phyloP scores from a whole-genome alignment of 1,139 yeast genomes.

The Kazachstania sp. region DNA sequence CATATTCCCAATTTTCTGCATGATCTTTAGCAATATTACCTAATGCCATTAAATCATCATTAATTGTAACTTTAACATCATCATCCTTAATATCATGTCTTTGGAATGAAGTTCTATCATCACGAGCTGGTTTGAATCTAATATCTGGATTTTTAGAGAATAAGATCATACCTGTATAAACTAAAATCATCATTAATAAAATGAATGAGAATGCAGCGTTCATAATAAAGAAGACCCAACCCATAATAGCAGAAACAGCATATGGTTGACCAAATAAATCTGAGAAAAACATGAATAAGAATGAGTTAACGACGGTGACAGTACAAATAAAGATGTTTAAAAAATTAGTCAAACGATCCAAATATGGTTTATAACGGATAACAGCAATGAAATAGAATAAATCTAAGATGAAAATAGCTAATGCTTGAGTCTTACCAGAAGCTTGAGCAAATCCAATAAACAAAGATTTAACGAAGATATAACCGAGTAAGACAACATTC shows the following conservation, averaged over 20 bases:
- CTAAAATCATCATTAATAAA: constrained; percentile 52
- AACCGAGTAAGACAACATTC: constrained; percentile 49
- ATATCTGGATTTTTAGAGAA: constrained; percentile 74
- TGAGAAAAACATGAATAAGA: constrained; percentile 65
- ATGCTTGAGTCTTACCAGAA: constrained; percentile 61
- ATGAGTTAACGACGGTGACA: constrained; percentile 60
- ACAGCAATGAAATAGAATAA: constrained; percentile 51
- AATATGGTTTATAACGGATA: constrained; percentile 53
- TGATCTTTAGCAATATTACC: constrained; percentile 62
- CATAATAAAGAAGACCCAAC: constrained; percentile 67
- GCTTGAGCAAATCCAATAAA: constrained; percentile 63
- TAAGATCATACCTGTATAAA: constrained; percentile 47
- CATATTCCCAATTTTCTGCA: constrained; percentile 58
- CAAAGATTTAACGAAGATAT: constrained; percentile 49
- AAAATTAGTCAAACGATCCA: constrained; percentile 66
- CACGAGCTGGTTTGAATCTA: constrained; percentile 73
- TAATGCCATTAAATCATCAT: constrained; percentile 40
- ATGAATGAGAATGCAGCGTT: constrained; percentile 71
- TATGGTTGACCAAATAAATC: constrained; percentile 63
- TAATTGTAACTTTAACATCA: constrained; percentile 32
- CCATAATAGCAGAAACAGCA: constrained; percentile 65
- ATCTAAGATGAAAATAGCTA: constrained; percentile 58
- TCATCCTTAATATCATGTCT: constrained; percentile 39
- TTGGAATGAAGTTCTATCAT: constrained; percentile 78
- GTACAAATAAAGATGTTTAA: constrained; percentile 55